Base-by-base conservation (phyloP, 768 basidiomycete species). In the Kwoniella bestiolae region DNA sequence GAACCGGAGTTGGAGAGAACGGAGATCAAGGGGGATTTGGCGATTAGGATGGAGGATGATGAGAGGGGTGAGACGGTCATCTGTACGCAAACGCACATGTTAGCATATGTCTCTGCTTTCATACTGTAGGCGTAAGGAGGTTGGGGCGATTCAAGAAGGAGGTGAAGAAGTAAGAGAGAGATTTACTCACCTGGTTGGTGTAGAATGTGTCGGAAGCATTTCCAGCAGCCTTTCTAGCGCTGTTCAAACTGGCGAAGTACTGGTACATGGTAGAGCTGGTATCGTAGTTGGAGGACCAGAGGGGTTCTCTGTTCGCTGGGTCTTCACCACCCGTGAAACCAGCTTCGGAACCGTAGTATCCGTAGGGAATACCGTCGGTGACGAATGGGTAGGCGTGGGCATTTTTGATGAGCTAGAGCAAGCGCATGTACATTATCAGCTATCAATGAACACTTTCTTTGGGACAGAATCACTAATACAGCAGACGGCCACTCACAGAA, bases 351-450 rank as follows among this genome's bases (percentile, higher is more conserved):
- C 73, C 73, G 68, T 74, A 82, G 67, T 82, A 83, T 53, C 79
- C 72, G 65, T 78, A 79, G 8, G 82, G 81, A 58, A 82, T 76
- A 60, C 82, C 81, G 61, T 83, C 82, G 38, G 70, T 67, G 32
- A 80, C 75, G 57, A 81, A 78, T 16, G 78, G 74, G 70, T 73
- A 82, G 12, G 81, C 74, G 38, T 80, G 76, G 28, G 80, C 81
- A 61, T 81, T 83, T 70, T 75, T 78, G 67, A 76, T 77, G 46
- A 78, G 70, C 68, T 69, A 12, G 12, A 4, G 12, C 12, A 31
- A 26, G 11, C 21, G 35, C 23, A 44, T 2, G 25, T 5, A 45
- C 28, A 34, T 9, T 29, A 46, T 34, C 56, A 45, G 38, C 46
- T 25, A 11, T 38, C 12, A 12, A 11, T 38, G 9, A 2, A 38